These are phyloP conservation scores for Epichloe gansuensis DNA, from an alignment of 2,329 filamentous ascomycete species.

Conservation along the genomic window DNA sequence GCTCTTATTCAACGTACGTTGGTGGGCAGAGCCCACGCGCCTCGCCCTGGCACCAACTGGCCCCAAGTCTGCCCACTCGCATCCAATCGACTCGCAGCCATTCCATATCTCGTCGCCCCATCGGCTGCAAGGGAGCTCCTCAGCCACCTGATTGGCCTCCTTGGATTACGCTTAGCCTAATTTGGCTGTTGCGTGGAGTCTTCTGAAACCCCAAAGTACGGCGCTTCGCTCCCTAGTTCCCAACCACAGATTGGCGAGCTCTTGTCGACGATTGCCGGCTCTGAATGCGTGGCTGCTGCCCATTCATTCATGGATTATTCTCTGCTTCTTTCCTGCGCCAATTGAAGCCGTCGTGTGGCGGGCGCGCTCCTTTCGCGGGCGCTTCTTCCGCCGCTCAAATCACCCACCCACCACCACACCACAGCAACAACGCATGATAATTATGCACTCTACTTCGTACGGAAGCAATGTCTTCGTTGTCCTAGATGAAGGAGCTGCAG, in stretches of 20 bases:
- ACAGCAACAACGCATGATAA: too few relatives aligned
- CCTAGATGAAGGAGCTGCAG: too few relatives aligned
- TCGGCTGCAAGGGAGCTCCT: slow-evolving; percentile 17
- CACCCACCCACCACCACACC: too few relatives aligned
- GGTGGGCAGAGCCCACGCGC: background rate
- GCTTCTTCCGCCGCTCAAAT: too few relatives aligned
- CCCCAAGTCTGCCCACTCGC: background rate
- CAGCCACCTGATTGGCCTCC: slow-evolving; percentile 22
- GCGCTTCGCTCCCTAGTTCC: background rate
- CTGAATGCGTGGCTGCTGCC: background rate
- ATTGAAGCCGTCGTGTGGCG: too few relatives aligned
- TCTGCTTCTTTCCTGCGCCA: too few relatives aligned
- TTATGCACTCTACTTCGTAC: too few relatives aligned
- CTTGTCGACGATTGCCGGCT: background rate
- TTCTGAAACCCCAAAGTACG: slow-evolving; percentile 14
- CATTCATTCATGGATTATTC: background rate
- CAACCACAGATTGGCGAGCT: slow-evolving; percentile 4
- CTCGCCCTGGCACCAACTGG: background rate
- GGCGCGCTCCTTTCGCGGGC: too few relatives aligned
- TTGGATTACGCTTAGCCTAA: slow-evolving; percentile 20
- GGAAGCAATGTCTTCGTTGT: too few relatives aligned
- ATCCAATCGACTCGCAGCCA: slow-evolving; percentile 11
- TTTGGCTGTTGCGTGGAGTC: slow-evolving; percentile 11
- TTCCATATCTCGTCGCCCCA: slow-evolving; percentile 6
- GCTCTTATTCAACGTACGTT: background rate